Conservation (phyloP, 164 flowering plant genomes). For the Sedum album region DNA sequence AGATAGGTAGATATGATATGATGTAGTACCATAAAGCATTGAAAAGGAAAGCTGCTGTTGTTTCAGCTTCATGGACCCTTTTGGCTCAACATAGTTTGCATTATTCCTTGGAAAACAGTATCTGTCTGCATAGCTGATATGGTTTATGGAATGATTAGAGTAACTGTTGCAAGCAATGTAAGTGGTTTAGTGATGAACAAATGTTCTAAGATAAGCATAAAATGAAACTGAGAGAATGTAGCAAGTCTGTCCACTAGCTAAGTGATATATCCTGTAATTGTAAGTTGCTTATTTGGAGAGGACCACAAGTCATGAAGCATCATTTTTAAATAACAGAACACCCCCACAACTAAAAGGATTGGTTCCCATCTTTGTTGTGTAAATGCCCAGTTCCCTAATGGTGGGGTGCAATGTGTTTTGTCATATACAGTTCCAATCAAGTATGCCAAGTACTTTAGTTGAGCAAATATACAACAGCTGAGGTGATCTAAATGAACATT, state of each 20-base stretch:
- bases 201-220: not conserved
- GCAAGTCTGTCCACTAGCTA: too few species aligned
- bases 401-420: not conserved
- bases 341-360: not conserved
- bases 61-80: too few species aligned
- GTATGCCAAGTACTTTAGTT: not conserved
- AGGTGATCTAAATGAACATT: too few species aligned
- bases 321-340: too few species aligned
- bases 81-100: not conserved
- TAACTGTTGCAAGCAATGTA: not conserved
- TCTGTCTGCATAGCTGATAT: not conserved
- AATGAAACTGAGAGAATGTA: not conserved
- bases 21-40: not conserved
- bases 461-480: too few species aligned
- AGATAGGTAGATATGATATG: not conserved
- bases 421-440: not conserved
- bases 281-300: too few species aligned
- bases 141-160: not conserved
- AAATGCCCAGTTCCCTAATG: not conserved
- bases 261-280: too few species aligned
- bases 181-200: not conserved
- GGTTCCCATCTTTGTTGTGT: not conserved
- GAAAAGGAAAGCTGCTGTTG: not conserved
- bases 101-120: not conserved
- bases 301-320: too few species aligned